Evolutionary conservation across 306 rosid species (phyloP), one percentile per base, ranked within the genome.

Genomic region (Nissolia schottii): DNA sequence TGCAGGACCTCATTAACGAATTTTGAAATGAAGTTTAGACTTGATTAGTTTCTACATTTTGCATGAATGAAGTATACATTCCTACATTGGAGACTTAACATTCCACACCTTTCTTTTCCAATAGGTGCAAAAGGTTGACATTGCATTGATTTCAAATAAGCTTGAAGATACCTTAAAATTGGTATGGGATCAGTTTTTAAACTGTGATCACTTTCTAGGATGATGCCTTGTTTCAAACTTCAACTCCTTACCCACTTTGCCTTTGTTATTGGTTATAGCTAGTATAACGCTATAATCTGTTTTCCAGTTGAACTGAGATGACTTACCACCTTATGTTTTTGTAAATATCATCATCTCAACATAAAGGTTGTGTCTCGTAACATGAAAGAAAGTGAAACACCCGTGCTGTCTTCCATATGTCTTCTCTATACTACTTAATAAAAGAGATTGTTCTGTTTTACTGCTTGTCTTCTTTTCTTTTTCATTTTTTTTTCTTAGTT

Each of bases 121-220:
- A 29, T 37, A 82, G 85, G 83, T 65, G 20, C 50, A 29, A 38
- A 31, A 74, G 9, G 79, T 37, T 43, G 83, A 82, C 15, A 2
- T 38, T 16, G 19, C 53, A 22, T 71, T 66, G 65, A 68, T 88
- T 46, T 60, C 78, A 23, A 75, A 85, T 65, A 46, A 66, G 81
- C 90, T 88, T n/a, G 76, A 83, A 38, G 84, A 79, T 19, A 18
- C 79, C 50, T 25, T 88, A 67, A 77, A 40, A 70, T 34, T 83
- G 59, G 49, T 88, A 65, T 83, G 85, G 86, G 70, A 81, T 7
- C 67, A 81, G 76, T 80, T 80, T 35, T 45, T 83, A 34, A 41
- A 46, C 64, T 48, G 61, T 65, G 78, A 74, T n/a, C 62, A 10
- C 5, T 82, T 59, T 64, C 11, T 82, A 53, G 72, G 59, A 59